Conservation (phyloP, 176 grass and related monocot species). For the Zoysia pacifica region DNA sequence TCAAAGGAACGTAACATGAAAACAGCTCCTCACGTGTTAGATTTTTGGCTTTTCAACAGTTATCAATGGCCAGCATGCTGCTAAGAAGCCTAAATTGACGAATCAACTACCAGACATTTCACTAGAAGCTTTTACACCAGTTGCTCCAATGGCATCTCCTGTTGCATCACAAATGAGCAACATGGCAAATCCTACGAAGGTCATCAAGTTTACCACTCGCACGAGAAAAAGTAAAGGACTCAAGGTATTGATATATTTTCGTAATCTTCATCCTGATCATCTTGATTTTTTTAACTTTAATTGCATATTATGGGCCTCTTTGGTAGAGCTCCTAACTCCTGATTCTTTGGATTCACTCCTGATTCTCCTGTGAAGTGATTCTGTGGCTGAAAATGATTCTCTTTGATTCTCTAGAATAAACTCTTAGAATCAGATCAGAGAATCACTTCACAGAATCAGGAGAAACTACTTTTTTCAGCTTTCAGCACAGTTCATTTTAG, state of each 20-base stretch:
- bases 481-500: no score
- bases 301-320: no score
- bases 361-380: no score
- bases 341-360: no score
- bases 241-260: conserved; percentile 50
- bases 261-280: conserved; percentile 28
- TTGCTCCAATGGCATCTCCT: conserved; percentile 64
- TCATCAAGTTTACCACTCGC: conserved; percentile 83
- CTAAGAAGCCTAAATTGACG: conserved; percentile 71
- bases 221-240: conserved; percentile 80
- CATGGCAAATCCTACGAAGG: conserved; percentile 77
- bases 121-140: conserved; percentile 55
- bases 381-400: no score
- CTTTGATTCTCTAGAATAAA: no score
- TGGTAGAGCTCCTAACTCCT: no score
- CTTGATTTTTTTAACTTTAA: no score
- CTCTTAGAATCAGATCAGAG: no score
- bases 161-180: conserved; percentile 89
- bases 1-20: conserved; percentile 11
- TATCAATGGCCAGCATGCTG: conserved; percentile 74
- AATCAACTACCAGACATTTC: conserved; percentile 61
- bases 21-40: conserved; percentile 49
- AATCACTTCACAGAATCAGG: no score
- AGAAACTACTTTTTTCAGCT: no score
- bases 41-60: conserved; percentile 55